phyloP scores from a whole-genome alignment of 2,329 filamentous ascomycete species.

The Arthrocladium fulminans region DNA sequence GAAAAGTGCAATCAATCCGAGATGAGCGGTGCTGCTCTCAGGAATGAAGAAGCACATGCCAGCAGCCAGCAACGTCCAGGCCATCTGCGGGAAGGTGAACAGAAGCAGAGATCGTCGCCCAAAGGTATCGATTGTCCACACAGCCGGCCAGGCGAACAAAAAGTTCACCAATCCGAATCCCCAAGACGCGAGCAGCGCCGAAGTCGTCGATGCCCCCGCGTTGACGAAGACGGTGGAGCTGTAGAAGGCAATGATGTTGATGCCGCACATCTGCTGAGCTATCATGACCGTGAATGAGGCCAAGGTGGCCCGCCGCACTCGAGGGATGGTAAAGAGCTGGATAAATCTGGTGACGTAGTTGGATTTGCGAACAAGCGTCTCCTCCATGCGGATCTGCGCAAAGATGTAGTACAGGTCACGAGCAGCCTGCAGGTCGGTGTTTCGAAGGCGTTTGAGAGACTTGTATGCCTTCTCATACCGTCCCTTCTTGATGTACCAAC shows the following conservation, averaged over 20 bases:
- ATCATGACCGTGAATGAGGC: slow-evolving; percentile 44
- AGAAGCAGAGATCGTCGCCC: slow-evolving; percentile 56
- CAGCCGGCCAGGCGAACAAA: slow-evolving; percentile 54
- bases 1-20: no score
- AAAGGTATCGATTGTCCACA: slow-evolving; percentile 55
- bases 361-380: slow-evolving; percentile 13
- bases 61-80: no score
- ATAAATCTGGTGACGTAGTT: slow-evolving; percentile 40
- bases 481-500: slow-evolving; percentile 27
- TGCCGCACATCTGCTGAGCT: slow-evolving; percentile 26
- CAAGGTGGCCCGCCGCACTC: slow-evolving; percentile 23
- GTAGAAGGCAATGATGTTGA: slow-evolving; percentile 39
- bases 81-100: no score
- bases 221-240: slow-evolving; percentile 42
- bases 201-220: slow-evolving; percentile 47
- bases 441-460: slow-evolving; percentile 21
- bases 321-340: slow-evolving; percentile 24
- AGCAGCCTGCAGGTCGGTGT: slow-evolving; percentile 39
- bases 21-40: no score
- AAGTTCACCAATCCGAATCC: slow-evolving; percentile 60
- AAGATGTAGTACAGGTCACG: slow-evolving; percentile 46
- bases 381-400: slow-evolving; percentile 44
- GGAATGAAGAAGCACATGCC: no score
- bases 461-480: slow-evolving; percentile 22
- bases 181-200: slow-evolving; percentile 54